phyloP scores from a whole-genome alignment of 345 rosid genomes.

The Jatropha curcas region DNA sequence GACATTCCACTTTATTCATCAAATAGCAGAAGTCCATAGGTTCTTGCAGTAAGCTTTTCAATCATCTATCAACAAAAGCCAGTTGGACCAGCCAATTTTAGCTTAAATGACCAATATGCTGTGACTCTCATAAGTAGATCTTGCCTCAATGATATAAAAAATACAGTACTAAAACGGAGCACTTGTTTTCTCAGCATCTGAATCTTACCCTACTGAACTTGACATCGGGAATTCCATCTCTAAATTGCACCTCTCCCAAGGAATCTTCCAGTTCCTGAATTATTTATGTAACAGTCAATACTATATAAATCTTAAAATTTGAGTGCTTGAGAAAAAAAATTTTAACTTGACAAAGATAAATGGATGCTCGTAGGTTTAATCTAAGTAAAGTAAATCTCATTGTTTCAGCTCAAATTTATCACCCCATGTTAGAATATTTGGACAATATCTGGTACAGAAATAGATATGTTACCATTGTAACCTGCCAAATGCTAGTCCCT shows the following conservation, averaged over 20 bases:
- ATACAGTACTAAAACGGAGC: neutral
- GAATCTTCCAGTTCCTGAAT: conserved; percentile 85
- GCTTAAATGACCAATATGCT: neutral
- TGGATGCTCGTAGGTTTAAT: neutral
- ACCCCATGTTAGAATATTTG: neutral
- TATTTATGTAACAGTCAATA: conserved; percentile 23
- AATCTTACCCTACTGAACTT: conserved; percentile 87
- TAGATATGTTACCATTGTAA: conserved; percentile 61
- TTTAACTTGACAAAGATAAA: neutral
- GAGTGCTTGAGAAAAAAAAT: conserved; percentile 1
- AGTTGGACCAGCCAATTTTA: neutral
- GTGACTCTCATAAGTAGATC: conserved; percentile 4
- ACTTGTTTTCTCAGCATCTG: conserved; percentile 5
- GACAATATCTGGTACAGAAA: conserved; percentile 6
- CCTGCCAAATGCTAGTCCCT: conserved; percentile 63
- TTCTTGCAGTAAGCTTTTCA: neutral
- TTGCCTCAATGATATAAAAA: conserved; percentile 10
- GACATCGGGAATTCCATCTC: conserved; percentile 85
- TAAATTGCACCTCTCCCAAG: conserved; percentile 77
- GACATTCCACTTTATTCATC: neutral
- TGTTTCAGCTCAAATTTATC: conserved; percentile 10
- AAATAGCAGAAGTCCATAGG: neutral
- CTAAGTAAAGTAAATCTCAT: neutral
- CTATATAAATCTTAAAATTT: conserved; percentile 12
- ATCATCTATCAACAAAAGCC: neutral